Evolutionary conservation across 2,329 filamentous ascomycete species (phyloP).

Genomic region (Colletotrichum camelliae): DNA sequence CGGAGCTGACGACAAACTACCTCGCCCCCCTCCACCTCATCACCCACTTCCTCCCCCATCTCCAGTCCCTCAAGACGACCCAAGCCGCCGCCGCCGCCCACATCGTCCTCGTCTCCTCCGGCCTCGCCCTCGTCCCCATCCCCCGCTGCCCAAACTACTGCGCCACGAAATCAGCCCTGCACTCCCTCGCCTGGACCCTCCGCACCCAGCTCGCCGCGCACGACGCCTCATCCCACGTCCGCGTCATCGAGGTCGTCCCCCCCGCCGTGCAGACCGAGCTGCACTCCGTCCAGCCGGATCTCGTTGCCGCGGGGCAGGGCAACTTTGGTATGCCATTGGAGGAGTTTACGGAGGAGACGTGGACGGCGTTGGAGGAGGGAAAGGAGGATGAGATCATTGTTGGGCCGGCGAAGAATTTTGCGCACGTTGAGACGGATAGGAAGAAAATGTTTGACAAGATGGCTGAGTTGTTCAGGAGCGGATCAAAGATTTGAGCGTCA

Average conservation of each 20-base stretch:
- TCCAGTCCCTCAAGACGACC: slow-evolving; percentile 29
- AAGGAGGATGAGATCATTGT: slow-evolving; percentile 38
- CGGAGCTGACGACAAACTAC: slow-evolving; percentile 55
- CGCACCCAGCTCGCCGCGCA: slow-evolving; percentile 44
- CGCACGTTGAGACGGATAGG: slow-evolving; percentile 6
- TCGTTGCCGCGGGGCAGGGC: slow-evolving; percentile 34
- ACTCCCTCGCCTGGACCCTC: slow-evolving; percentile 49
- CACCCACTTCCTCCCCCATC: slow-evolving; percentile 50
- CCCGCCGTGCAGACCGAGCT: slow-evolving; percentile 54
- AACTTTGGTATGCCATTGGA: slow-evolving; percentile 40
- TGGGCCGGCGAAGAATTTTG: slow-evolving; percentile 15
- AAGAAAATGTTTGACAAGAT: slow-evolving; percentile 3
- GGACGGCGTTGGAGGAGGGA: slow-evolving; percentile 42
- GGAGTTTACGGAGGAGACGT: slow-evolving; percentile 51
- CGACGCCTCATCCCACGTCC: slow-evolving; percentile 36
- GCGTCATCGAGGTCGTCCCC: slow-evolving; percentile 55
- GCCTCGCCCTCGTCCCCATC: slow-evolving; percentile 52
- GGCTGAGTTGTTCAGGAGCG: background rate
- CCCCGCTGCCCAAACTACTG: slow-evolving; percentile 55
- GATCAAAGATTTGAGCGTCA: background rate
- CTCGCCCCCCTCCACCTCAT: slow-evolving; percentile 48
- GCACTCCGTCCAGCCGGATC: slow-evolving; percentile 45
- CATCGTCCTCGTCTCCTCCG: slow-evolving; percentile 43
- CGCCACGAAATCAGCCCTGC: slow-evolving; percentile 58
- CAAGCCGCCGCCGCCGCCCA: slow-evolving; percentile 13